Evolutionary conservation across 2,329 filamentous ascomycete species (phyloP), one percentile per base, ranked within the genome.

Genomic region (Spiromastix sp.): DNA sequence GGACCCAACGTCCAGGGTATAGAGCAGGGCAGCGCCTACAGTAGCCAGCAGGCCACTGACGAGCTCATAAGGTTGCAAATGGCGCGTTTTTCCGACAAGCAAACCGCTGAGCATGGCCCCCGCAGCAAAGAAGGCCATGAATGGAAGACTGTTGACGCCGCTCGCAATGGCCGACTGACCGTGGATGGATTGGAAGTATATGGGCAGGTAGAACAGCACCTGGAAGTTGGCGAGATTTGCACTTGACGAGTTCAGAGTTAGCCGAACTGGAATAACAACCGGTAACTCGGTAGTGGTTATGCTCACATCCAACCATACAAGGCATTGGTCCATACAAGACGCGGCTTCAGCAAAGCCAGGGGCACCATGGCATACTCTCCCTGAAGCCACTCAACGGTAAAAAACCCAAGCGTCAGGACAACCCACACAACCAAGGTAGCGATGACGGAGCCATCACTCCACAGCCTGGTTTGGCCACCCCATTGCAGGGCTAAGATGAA

Each of bases 281-380:
- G n/a, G n/a, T n/a, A n/a, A n/a, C n/a, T n/a, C n/a, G n/a, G n/a
- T n/a, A n/a, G n/a, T n/a, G n/a, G n/a, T n/a, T n/a, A n/a, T n/a
- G n/a, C n/a, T n/a, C n/a, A n/a, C n/a, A n/a, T n/a, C 13, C 32
- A n/a, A 27, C 5, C 4, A 17, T 30, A 10, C 15, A 21, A 19
- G 24, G 4, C 7, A 37, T 27, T 21, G 52, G 61, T 11, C 68
- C 59, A 44, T 43, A 45, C 8, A 17, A 30, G 21, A 48, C 15
- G 13, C 56, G 49, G 4, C 49, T 46, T 6, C 45, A 24, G 7
- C 21, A 24, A 24, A 7, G 7, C n/a, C 7, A n/a, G 21, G 7
- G 21, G 21, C 21, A 24, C 21, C 24, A 40, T 38, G 13, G 38
- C 41, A 13, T 21, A 21, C 24, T 25, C 25, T 9, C 33, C 38